Evolutionary conservation across 2,329 filamentous ascomycete species (phyloP), one percentile per base, ranked within the genome.

Genomic region (Emericellopsis cladophorae): DNA sequence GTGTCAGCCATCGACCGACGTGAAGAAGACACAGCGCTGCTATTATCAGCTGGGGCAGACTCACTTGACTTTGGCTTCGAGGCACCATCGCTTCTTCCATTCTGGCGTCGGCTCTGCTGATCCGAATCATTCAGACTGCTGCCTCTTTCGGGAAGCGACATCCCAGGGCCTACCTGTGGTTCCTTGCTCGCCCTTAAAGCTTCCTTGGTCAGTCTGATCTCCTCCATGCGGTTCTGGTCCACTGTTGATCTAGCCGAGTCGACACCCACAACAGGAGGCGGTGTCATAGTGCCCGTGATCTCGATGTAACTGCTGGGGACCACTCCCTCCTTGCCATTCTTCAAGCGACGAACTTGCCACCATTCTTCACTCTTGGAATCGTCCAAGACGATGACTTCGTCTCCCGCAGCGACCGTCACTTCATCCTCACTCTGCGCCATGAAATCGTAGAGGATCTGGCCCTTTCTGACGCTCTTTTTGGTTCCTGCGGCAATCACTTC

Each of bases 271-370:
- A 70, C 52, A 22, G 69, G 60, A 31, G 72, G 64, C 5, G 72
- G 62, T 8, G 72, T 58, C 21, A 81, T 60, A 11, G 74, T 74
- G 42, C 86, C 87, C 18, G 79, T 89, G 40, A 95, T 68, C 59
- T 98, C 90, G 51, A 98, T 81, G 54, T 96, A 98, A 61, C 87
- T 95, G 67, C 88, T 92, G 12, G 92, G 92, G 8, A 98, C 89
- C 22, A 98, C 92, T 32, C 92, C 92, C 64, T 95, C 87, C 56
- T 88, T 92, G 50, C 87, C 87, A 56, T 88, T 96, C 65, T 88
- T 93, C 47, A 95, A 55, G 31, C 89, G 78, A 44, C 84, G 78
- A 31, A 98, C 87, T 68, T 92, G 88, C 90, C 92, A 96, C 92
- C 92, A 98, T 57, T 98, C 92, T 44, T 95, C 88, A 46, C 89